Evolutionary conservation across 441 rosid species (phyloP), one percentile per base, ranked within the genome.

Genomic region (Populus tomentosa): DNA sequence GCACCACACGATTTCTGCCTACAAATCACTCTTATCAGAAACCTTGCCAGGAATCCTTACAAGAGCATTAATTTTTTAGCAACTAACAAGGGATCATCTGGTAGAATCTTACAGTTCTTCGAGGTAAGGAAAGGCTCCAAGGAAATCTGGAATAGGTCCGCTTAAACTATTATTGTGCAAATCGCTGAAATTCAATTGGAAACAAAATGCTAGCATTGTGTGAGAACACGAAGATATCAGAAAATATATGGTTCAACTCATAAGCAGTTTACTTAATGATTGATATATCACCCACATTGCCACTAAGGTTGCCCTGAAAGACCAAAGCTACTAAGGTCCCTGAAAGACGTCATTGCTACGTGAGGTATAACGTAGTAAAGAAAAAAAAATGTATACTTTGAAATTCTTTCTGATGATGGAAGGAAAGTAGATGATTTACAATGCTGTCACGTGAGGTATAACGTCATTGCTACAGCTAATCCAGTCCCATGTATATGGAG

Each of bases 401-500:
- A 18, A 13, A 1, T 13, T 0, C 13, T 21, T n/a, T n/a, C 2
- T n/a, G 11, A 16, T 5, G 46, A 65, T 7, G 10, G 7, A 7
- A 72, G 66, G 50, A 53, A 18, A 33, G 35, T 33, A 74, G 32
- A 32, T 53, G 21, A 50, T 76, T 61, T 86, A 87, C 88, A 87
- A 65, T 76, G 83, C 85, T 3, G 85, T 86, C 10, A 84, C 78
- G 32, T 86, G 81, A 65, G 89, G 84, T 1, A 46, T 75, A 40
- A 72, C 68, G 69, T 62, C 84, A 23, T 67, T 1, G n/a, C 77
- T 82, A 40, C 89, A 87, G 64, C 77, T 80, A 70, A 83, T 62
- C 89, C 90, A 86, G 11, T 86, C 88, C 88, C 88, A 86, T 42
- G 80, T 40, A 66, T 80, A 84, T 6, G 85, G 79, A 7, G 80